Evolutionary conservation across 2,329 filamentous ascomycete genomes (phyloP).

Genomic region (Lasiodiplodia hormozganensis): DNA sequence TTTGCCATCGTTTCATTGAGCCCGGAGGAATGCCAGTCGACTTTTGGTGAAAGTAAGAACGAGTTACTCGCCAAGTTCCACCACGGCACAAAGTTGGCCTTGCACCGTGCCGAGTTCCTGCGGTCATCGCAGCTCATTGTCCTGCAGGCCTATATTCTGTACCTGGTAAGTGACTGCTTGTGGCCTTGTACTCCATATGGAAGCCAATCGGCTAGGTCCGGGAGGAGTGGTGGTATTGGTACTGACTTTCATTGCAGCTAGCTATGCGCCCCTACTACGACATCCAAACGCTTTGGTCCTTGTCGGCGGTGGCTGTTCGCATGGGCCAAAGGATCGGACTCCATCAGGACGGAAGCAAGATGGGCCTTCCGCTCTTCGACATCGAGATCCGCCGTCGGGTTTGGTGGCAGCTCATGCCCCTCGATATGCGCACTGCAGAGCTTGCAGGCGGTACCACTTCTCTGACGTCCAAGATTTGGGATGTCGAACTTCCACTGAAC

Average conservation of each 20-base stretch:
- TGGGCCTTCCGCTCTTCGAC: slow-evolving; percentile 64
- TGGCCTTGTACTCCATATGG: too few relatives aligned
- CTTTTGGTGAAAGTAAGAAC: slow-evolving; percentile 62
- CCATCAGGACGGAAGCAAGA: slow-evolving; percentile 62
- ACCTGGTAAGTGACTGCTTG: slow-evolving; percentile 60
- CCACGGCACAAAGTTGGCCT: slow-evolving; percentile 66
- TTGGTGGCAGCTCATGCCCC: slow-evolving; percentile 69
- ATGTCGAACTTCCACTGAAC: slow-evolving; percentile 59
- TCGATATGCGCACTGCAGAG: slow-evolving; percentile 64
- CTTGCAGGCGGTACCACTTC: slow-evolving; percentile 60
- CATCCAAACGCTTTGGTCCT: slow-evolving; percentile 66
- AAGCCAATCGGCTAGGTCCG: neutral
- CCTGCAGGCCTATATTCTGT: slow-evolving; percentile 72
- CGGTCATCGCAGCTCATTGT: slow-evolving; percentile 69
- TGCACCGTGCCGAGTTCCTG: slow-evolving; percentile 72
- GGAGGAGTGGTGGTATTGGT: neutral
- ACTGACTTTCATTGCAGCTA: slow-evolving; percentile 44
- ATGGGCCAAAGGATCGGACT: slow-evolving; percentile 67
- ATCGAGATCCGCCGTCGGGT: slow-evolving; percentile 66
- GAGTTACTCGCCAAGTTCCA: slow-evolving; percentile 62
- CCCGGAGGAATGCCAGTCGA: slow-evolving; percentile 60
- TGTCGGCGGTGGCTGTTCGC: slow-evolving; percentile 67
- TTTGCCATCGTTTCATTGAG: slow-evolving; percentile 57
- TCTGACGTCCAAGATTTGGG: slow-evolving; percentile 43
- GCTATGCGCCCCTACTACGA: slow-evolving; percentile 52